phyloP scores from a whole-genome alignment of 805 yeast genomes.

The Myxozyma lipomycoides region DNA sequence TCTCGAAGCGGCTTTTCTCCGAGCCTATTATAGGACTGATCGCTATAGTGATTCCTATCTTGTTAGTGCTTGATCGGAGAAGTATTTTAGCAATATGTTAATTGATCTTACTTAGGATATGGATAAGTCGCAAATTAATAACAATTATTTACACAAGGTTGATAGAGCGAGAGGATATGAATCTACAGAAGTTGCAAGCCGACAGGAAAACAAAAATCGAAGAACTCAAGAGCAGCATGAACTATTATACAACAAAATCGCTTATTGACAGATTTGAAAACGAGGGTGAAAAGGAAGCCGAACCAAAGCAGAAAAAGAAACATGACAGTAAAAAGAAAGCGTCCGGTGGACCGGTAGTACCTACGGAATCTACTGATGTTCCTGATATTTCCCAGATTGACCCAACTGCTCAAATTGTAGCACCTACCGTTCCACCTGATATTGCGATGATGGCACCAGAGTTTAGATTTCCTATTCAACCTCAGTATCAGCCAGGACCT shows the following conservation, averaged over 20 bases:
- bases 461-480: not conserved
- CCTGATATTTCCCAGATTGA: not conserved
- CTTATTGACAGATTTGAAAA: constrained; percentile 62
- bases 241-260: constrained; percentile 71
- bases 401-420: not conserved
- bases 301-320: not conserved
- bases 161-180: constrained; percentile 29
- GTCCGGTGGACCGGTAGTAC: not conserved
- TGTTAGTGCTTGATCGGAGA: constrained; percentile 22
- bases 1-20: constrained; percentile 14
- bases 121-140: constrained; percentile 5
- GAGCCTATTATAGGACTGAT: constrained; percentile 6
- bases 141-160: constrained; percentile 27
- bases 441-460: not conserved
- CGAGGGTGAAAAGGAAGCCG: constrained; percentile 37
- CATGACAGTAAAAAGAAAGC: not conserved
- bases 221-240: constrained; percentile 65
- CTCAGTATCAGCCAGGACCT: not conserved
- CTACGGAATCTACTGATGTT: not conserved
- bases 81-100: not conserved
- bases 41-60: constrained; percentile 25
- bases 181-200: constrained; percentile 40
- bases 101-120: constrained; percentile 10
- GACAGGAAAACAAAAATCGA: constrained; percentile 56
- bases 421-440: not conserved